Evolutionary conservation across 108 stramenopile species (phyloP).

Genomic region (Schizochytrium sp.): DNA sequence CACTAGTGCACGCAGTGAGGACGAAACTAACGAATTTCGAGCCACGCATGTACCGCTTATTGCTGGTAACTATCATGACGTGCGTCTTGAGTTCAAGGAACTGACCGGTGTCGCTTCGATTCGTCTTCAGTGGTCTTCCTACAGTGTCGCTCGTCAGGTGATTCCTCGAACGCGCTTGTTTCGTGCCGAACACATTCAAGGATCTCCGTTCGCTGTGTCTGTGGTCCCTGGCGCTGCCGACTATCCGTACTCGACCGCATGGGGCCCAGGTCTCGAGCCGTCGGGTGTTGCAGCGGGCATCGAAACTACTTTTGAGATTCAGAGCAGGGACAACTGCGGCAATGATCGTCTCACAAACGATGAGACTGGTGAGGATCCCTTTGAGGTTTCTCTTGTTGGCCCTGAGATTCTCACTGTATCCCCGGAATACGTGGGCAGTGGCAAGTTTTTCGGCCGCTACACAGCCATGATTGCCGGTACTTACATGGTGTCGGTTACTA

Average conservation of each 20-base stretch:
- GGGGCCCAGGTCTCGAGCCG: conserved; percentile 41
- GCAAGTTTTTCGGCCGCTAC: conserved; percentile 56
- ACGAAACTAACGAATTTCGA: conserved; percentile 25
- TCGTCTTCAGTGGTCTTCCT: conserved; percentile 56
- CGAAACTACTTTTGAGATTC: conserved; percentile 52
- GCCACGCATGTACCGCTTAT: conserved; percentile 29
- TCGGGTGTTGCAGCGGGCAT: conserved; percentile 55
- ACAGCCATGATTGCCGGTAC: conserved; percentile 58
- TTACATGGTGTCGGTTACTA: conserved; percentile 60
- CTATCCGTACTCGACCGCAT: conserved; percentile 55
- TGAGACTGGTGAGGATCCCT: conserved; percentile 40
- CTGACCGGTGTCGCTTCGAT: conserved; percentile 58
- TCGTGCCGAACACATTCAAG: conserved; percentile 51
- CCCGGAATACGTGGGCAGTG: conserved; percentile 56
- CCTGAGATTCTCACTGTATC: conserved; percentile 36
- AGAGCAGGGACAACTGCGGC: conserved; percentile 57
- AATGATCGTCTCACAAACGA: conserved; percentile 48
- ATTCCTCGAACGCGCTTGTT: conserved; percentile 53
- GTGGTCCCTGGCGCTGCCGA: conserved; percentile 66
- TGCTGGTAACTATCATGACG: conserved; percentile 53
- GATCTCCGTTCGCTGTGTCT: conserved; percentile 58
- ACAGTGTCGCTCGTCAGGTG: conserved; percentile 41
- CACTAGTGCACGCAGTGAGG: conserved; percentile 30
- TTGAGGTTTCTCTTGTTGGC: conserved; percentile 39
- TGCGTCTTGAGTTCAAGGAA: conserved; percentile 67